phyloP scores from a whole-genome alignment of 306 rosid genomes.

The Castanopsis chinensis region DNA sequence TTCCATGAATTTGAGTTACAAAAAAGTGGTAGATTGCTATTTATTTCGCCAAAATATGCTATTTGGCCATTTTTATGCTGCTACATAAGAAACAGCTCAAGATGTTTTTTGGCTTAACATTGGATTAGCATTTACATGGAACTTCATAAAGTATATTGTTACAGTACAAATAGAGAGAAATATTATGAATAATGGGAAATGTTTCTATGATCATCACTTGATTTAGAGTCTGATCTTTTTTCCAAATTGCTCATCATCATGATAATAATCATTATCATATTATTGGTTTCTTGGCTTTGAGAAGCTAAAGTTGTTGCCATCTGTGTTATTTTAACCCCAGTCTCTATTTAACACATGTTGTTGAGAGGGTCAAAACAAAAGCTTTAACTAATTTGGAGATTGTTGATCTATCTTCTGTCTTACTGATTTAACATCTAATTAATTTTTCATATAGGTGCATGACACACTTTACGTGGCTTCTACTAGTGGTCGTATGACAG shows the following conservation, averaged over 20 bases:
- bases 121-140: neutral
- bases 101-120: too few relatives aligned
- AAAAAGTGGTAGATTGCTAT: too few relatives aligned
- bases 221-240: neutral
- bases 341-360: neutral
- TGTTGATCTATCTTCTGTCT: constrained; percentile 1
- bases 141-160: neutral
- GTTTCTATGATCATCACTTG: neutral
- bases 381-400: constrained; percentile 4
- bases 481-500: constrained; percentile 73
- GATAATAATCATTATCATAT: neutral
- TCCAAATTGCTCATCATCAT: neutral
- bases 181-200: neutral
- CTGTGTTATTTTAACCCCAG: neutral
- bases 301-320: neutral
- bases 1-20: too few relatives aligned
- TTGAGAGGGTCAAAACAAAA: neutral
- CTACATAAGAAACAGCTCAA: neutral
- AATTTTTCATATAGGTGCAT: constrained; percentile 47
- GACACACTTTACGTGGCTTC: constrained; percentile 77
- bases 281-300: neutral
- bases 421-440: neutral
- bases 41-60: too few relatives aligned
- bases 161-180: neutral
- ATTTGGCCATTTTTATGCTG: neutral